Evolutionary conservation across 1,139 yeast genomes (phyloP).

Genomic region (Geotrichum phurueaensis): DNA sequence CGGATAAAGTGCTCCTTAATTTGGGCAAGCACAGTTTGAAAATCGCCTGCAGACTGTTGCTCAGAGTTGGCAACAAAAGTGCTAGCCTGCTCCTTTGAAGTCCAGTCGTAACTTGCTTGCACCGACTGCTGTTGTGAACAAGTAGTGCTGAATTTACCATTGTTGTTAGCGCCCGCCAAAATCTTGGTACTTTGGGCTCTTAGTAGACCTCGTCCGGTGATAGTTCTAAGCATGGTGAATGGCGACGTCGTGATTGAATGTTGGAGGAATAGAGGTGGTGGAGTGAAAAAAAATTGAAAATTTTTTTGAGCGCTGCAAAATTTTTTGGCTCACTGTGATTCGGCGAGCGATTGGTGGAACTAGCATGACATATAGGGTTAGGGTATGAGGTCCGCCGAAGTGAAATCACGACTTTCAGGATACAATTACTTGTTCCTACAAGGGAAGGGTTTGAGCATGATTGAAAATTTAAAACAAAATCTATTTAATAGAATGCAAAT

Average conservation of each 20-base stretch:
- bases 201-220: conserved; percentile 6
- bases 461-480: background rate
- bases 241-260: background rate
- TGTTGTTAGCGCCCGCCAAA: background rate
- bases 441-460: no score
- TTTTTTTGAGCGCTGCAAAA: background rate
- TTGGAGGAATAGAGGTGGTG: background rate
- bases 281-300: background rate
- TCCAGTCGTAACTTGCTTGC: conserved; percentile 13
- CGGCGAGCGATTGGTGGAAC: background rate
- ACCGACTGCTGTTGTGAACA: background rate
- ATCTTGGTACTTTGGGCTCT: conserved; percentile 6
- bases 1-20: conserved; percentile 14
- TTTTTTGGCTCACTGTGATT: background rate
- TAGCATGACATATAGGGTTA: background rate
- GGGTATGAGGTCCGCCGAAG: background rate
- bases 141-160: conserved; percentile 1
- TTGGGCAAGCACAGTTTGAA: conserved; percentile 11
- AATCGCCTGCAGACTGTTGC: conserved; percentile 8
- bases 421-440: no score
- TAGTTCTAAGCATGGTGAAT: conserved; percentile 6
- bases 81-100: background rate
- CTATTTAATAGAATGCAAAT: background rate
- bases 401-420: background rate
- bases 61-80: conserved; percentile 5